phyloP scores from a whole-genome alignment of 345 rosid genomes.

The Ailanthus altissimus region DNA sequence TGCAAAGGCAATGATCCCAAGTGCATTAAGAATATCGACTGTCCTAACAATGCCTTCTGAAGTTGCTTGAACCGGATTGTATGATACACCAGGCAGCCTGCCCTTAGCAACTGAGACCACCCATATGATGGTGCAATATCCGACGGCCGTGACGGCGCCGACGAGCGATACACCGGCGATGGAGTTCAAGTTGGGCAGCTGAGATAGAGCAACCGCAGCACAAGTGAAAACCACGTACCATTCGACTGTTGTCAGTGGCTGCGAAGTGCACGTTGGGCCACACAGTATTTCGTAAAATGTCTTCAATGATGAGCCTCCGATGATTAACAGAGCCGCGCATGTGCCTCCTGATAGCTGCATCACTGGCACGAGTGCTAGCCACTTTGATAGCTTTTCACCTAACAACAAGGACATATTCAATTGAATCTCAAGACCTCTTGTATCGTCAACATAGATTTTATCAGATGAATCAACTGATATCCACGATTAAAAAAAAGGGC shows the following conservation, averaged over 20 bases:
- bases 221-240: conserved; percentile 57
- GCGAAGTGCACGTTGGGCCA: conserved; percentile 36
- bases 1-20: conserved; percentile 66
- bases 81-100: conserved; percentile 41
- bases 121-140: conserved; percentile 64
- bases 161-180: conserved; percentile 60
- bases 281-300: conserved; percentile 36
- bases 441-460: no score
- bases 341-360: conserved; percentile 74
- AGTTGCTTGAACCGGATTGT: conserved; percentile 24
- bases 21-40: conserved; percentile 50
- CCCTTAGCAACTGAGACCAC: conserved; percentile 46
- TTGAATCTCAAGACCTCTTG: no score
- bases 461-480: no score
- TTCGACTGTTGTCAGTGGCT: conserved; percentile 49
- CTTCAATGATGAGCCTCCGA: conserved; percentile 48
- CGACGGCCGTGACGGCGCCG: conserved; percentile 52
- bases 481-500: no score
- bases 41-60: conserved; percentile 25
- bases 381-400: conserved; percentile 54
- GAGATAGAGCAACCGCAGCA: conserved; percentile 51
- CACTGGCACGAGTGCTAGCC: conserved; percentile 55
- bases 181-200: conserved; percentile 67
- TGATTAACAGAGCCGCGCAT: conserved; percentile 48
- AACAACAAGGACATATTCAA: background rate